phyloP scores from a whole-genome alignment of 2,329 filamentous ascomycete species.

The Fonsecaea multimorphosa region DNA sequence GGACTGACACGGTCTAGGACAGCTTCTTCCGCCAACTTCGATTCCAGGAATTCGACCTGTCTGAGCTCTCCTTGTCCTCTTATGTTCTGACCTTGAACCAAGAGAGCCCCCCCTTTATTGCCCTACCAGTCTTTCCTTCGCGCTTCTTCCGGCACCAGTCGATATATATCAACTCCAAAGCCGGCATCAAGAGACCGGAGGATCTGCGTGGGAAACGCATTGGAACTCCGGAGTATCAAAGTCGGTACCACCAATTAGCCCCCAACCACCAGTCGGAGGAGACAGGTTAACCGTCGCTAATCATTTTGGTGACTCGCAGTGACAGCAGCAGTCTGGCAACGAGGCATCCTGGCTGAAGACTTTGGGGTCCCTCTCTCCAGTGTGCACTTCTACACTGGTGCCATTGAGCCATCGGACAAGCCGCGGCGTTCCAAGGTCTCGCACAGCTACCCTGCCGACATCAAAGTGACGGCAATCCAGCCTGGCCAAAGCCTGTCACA shows the following conservation, averaged over 20 bases:
- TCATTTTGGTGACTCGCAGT: conserved; percentile 15
- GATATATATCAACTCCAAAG: conserved; percentile 22
- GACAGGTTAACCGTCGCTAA: not conserved
- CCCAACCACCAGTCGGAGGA: not conserved
- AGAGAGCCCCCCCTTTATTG: conserved; percentile 37
- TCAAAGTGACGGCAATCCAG: conserved; percentile 17
- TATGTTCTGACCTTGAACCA: conserved; percentile 34
- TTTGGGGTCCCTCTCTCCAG: conserved; percentile 31
- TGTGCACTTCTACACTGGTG: conserved; percentile 29
- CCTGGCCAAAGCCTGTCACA: conserved; percentile 30
- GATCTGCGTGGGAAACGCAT: conserved; percentile 35
- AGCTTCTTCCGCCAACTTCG: conserved; percentile 24
- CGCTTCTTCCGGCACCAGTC: conserved; percentile 32
- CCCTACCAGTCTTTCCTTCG: conserved; percentile 40
- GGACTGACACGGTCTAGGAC: not conserved
- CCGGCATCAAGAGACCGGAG: conserved; percentile 26
- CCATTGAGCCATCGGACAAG: conserved; percentile 17
- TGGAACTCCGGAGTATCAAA: conserved; percentile 34
- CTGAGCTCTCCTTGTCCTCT: conserved; percentile 39
- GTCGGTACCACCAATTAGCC: conserved; percentile 10
- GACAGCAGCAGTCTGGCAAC: conserved; percentile 38
- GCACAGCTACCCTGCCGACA: conserved; percentile 42
- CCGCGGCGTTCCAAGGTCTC: conserved; percentile 33
- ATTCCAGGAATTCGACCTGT: conserved; percentile 40
- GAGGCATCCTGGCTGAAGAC: conserved; percentile 36